A percentile compares a stretch with the other conserved stretches of the same genome.
Conservation (phyloP, 2,329 filamentous ascomycete genomes). For the Diaporthe caulivora region DNA sequence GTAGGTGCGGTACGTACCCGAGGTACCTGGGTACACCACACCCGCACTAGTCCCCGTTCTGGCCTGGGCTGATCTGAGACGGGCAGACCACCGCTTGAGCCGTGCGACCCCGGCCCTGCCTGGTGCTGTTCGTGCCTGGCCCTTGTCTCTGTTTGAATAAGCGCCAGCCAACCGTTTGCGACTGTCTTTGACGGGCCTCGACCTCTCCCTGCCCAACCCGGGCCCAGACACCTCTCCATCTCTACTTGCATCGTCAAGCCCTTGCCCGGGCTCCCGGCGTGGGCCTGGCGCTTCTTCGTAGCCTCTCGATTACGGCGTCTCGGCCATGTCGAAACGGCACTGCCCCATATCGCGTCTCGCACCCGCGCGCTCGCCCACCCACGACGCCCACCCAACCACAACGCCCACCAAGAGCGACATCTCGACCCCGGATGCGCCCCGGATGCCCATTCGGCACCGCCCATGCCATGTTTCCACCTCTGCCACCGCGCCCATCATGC, state of each 20-base stretch:
- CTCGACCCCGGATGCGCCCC: constrained; percentile 27
- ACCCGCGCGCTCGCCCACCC: constrained; percentile 26
- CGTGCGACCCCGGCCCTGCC: constrained; percentile 13
- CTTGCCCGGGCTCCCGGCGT: not conserved
- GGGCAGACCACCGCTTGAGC: constrained; percentile 14
- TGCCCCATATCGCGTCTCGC: constrained; percentile 40
- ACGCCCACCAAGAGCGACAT: not conserved
- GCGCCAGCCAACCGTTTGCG: constrained; percentile 37
- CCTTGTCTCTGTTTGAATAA: constrained; percentile 35
- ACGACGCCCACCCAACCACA: not conserved
- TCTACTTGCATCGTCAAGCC: constrained; percentile 6
- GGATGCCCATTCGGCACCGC: constrained; percentile 4
- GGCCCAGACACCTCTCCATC: constrained; percentile 12
- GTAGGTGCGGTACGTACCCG: not conserved
- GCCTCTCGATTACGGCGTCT: constrained; percentile 39
- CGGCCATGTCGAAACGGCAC: constrained; percentile 42
- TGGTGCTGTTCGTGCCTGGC: constrained; percentile 19
- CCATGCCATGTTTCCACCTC: not conserved
- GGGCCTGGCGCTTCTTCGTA: constrained; percentile 35
- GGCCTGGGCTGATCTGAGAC: constrained; percentile 21
- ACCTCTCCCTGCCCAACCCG: constrained; percentile 8
- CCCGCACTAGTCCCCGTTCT: not conserved
- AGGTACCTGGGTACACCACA: not conserved
- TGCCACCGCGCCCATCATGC: constrained; percentile 8
- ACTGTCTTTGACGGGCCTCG: constrained; percentile 14